Conservation (phyloP, 208 protist genomes). For the Acanthamoeba sp. region DNA sequence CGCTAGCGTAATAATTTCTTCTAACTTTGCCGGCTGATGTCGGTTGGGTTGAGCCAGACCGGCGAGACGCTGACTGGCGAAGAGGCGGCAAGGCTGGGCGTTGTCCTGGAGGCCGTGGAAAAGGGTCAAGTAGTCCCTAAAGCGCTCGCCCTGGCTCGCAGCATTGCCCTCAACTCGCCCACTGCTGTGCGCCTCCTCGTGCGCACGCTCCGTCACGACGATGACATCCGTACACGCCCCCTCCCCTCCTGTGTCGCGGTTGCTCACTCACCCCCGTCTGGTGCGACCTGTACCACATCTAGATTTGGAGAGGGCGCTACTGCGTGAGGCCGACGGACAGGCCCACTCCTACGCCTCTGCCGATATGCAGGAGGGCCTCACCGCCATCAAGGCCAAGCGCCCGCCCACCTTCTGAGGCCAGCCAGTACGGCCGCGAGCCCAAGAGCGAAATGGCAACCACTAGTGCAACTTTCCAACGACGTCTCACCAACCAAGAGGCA, state of each 20-base stretch:
- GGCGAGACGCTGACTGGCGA: constrained; percentile 79
- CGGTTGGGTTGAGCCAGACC: not conserved
- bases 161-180: constrained; percentile 67
- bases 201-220: constrained; percentile 70
- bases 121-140: constrained; percentile 53
- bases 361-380: constrained; percentile 66
- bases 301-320: constrained; percentile 58
- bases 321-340: constrained; percentile 75
- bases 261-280: not conserved
- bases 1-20: not conserved
- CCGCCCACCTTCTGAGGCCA: constrained; percentile 5
- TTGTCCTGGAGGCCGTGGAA: constrained; percentile 77
- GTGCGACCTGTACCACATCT: not conserved
- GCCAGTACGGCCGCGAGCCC: not conserved
- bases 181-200: constrained; percentile 41
- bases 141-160: constrained; percentile 72
- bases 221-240: not conserved
- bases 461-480: no score
- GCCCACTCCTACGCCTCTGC: constrained; percentile 62
- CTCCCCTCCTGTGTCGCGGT: not conserved
- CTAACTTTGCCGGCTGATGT: no score
- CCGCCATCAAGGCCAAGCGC: constrained; percentile 51
- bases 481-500: no score
- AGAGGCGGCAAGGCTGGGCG: constrained; percentile 83
- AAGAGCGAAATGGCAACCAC: no score